phyloP scores from a whole-genome alignment of 129 eudicot genomes.

The Arctium minus region DNA sequence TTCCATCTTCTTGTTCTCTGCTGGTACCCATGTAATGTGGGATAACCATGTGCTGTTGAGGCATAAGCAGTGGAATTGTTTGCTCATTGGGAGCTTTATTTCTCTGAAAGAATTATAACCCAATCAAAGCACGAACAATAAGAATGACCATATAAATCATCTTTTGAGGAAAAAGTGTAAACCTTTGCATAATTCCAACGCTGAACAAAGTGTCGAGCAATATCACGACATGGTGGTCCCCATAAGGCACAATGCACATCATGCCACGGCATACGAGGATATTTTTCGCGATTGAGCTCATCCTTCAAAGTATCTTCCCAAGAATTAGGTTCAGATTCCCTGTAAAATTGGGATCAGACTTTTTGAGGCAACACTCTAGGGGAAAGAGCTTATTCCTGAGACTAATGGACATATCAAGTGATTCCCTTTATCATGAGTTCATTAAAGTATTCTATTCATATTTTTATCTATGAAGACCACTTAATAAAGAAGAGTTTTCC shows the following conservation, averaged over 20 bases:
- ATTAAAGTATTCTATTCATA: background rate
- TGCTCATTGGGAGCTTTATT: slow-evolving; percentile 96
- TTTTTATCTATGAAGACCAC: background rate
- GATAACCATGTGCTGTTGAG: slow-evolving; percentile 99
- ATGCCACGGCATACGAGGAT: slow-evolving; percentile 99
- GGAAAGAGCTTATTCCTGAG: background rate
- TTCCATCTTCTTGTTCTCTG: slow-evolving; percentile 41
- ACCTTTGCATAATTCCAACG: slow-evolving; percentile 99
- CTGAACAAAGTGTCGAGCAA: slow-evolving; percentile 96
- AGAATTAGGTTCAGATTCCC: slow-evolving; percentile 97
- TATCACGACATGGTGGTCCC: slow-evolving; percentile 99
- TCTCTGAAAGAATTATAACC: slow-evolving; percentile 54
- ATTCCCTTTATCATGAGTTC: background rate
- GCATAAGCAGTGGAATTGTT: slow-evolving; percentile 91
- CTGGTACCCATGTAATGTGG: slow-evolving; percentile 84
- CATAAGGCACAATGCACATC: slow-evolving; percentile 98
- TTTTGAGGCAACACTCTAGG: background rate
- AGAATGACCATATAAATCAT: background rate
- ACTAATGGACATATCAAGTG: background rate
- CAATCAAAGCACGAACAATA: background rate
- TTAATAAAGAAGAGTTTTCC: background rate
- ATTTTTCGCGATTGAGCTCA: slow-evolving; percentile 70
- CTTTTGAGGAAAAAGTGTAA: slow-evolving; percentile 4
- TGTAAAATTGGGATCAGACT: slow-evolving; percentile 16
- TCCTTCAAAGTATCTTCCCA: slow-evolving; percentile 98